Percentiles rank a stretch among this genome's conserved stretches.
Conservation (phyloP, 805 yeast species). For the Saccharomycopsis capsularis region DNA sequence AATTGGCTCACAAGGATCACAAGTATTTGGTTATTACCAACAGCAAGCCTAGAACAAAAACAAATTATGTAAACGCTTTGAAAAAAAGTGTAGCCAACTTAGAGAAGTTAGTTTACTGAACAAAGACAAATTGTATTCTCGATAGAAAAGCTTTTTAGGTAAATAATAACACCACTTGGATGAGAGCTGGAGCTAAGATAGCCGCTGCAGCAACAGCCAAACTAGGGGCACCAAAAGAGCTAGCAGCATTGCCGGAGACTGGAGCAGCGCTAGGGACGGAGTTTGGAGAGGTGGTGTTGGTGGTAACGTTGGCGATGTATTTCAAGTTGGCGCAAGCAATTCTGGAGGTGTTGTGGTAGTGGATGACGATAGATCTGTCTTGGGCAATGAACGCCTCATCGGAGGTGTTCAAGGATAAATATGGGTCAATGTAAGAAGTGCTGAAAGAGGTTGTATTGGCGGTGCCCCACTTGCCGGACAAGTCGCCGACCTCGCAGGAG, state of each 20-base stretch:
- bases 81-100: too few species aligned
- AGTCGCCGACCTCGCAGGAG: slow-evolving; percentile 55
- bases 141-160: too few species aligned
- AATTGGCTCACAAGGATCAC: too few species aligned
- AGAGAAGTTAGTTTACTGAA: too few species aligned
- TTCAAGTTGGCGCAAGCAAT: slow-evolving; percentile 10
- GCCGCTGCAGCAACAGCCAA: too few species aligned
- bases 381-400: slow-evolving; percentile 2
- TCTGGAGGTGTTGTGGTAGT: slow-evolving; percentile 5
- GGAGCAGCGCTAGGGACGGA: neutral
- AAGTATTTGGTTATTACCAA: too few species aligned
- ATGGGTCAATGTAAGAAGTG: slow-evolving; percentile 8
- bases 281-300: neutral
- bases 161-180: too few species aligned
- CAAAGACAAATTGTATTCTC: too few species aligned
- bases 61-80: too few species aligned
- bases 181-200: too few species aligned
- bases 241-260: neutral
- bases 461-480: slow-evolving; percentile 58
- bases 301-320: neutral
- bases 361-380: slow-evolving; percentile 6
- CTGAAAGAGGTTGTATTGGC: slow-evolving; percentile 1
- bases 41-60: too few species aligned
- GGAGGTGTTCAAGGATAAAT: slow-evolving; percentile 7
- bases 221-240: neutral